Evolutionary conservation across 208 protist species (phyloP), one percentile per base, ranked within the genome.

Genomic region (Porcisia hertigi): DNA sequence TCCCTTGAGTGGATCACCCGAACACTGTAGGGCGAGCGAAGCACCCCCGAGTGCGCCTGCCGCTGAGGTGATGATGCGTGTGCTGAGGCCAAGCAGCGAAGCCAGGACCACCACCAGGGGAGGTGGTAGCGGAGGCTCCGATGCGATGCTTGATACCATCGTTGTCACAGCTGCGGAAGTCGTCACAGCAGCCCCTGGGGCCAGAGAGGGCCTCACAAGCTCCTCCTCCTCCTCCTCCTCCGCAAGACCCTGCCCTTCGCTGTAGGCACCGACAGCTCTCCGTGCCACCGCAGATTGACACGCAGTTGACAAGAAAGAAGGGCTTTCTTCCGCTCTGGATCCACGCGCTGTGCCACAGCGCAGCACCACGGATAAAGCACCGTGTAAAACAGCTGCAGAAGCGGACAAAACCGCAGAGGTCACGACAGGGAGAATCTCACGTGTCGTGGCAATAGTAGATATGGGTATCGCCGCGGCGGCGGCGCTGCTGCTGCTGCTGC

Each of bases 171-270:
- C 25, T 4, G 18, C 36, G 9, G 58, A 8, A 7, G 71, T 25
- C 41, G 43, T 39, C 23, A 23, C 18, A 25, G 58, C 8, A 16
- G 57, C 43, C 23, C 41, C 5, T 30, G 69, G 49, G 18, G 67
- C 34, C 9, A 14, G 20, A n/a, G 14, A 20, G 7, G 57, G 58
- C 57, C 39, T 63, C 18, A 23, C 71, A 36, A 75, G 71, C 45
- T 75, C 71, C 23, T 75, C 71, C 43, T 73, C 69, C 18, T 75
- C 71, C 36, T 73, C 69, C 23, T 66, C 71, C 41, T 75, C 58
- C 43, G 39, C 41, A 36, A 49, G 36, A 6, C 52, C 23, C 18
- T 25, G 67, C 47, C 30, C 41, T 18, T 18, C 63, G 63, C 18
- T 30, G 63, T 23, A 20, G 23, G 41, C 36, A 34, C 23, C 23